Evolutionary conservation across 768 basidiomycete species (phyloP), one percentile per base, ranked within the genome.

Genomic region (Mycena polygramma): DNA sequence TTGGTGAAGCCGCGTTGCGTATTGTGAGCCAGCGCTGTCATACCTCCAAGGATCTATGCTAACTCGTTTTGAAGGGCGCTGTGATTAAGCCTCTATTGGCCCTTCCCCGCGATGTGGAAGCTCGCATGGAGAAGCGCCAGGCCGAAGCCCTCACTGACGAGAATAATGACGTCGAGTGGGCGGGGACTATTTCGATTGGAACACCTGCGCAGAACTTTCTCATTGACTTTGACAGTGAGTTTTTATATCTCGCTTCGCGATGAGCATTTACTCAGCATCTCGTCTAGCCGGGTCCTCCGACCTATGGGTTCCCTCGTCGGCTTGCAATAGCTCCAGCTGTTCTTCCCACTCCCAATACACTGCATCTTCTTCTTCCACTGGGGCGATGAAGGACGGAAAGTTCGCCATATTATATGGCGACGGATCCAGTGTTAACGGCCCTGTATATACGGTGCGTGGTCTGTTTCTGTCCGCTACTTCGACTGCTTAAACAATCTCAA

Each of bases 161-260:
- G 62, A 64, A 80, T 11, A 59, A 77, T 43, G 81, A 81, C 49
- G 20, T 46, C 10, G 80, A 83, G 59, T 85, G 84, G 84, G 77
- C 80, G 2, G 84, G 84, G 35, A 74, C 73, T 22, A 77, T 85
- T 63, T 72, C 78, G 20, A 82, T 85, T 66, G 84, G 84, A 51
- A 81, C 79, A 11, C 81, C 81, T 20, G 73, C 68, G 7, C 80
- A 83, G 57, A 48, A 65, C 5, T 85, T 84, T 75, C 57, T 81
- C 58, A 78, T 82, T 37, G 82, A 84, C 72, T 84, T 84, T 63
- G 84, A 85, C 74, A 84, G 80, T 76, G 69, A 61, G 75, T 30
- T 30, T 3, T 30, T 30, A 30, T 52, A 17, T 57, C 26, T 3
- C 30, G 6, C 30, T 22, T 6, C 48, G 15, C 19, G 17, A 14